Percentiles rank a stretch among this genome's conserved stretches.
Evolutionary conservation across 225 moss, liverwort and hornwort genomes (phyloP).

Genomic region (Straminergon stramineum): DNA sequence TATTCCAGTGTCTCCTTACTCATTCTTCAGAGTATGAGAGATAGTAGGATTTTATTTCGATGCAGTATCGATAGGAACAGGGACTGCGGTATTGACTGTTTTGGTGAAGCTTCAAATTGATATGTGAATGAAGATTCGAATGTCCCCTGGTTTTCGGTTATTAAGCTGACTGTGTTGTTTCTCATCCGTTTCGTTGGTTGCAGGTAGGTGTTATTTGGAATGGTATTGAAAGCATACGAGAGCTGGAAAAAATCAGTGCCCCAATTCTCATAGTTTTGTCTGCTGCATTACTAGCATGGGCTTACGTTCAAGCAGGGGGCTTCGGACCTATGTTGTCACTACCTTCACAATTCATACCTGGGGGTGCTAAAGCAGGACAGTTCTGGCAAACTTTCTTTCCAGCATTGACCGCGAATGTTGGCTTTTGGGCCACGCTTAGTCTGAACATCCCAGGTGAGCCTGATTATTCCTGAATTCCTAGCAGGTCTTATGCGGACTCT

Average conservation of each 20-base stretch:
- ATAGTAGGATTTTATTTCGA: not conserved
- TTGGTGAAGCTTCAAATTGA: not conserved
- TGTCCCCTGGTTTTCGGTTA: not conserved
- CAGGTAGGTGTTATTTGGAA: conserved; percentile 85
- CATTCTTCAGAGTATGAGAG: not conserved
- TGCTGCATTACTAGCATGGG: conserved; percentile 72
- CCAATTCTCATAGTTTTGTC: conserved; percentile 74
- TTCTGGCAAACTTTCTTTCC: conserved; percentile 88
- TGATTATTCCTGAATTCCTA: not conserved
- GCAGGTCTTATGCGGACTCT: not conserved
- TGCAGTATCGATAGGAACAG: not conserved
- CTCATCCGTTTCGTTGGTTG: not conserved
- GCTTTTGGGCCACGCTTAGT: conserved; percentile 93
- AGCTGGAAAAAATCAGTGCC: conserved; percentile 83
- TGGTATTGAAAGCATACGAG: conserved; percentile 87
- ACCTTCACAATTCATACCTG: conserved; percentile 71
- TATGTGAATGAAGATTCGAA: not conserved
- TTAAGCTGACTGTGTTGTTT: not conserved
- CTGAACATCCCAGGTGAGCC: conserved; percentile 82
- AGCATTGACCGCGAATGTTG: conserved; percentile 84
- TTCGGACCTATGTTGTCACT: conserved; percentile 81
- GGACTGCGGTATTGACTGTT: not conserved
- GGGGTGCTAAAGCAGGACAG: conserved; percentile 73
- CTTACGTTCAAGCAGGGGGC: conserved; percentile 66
- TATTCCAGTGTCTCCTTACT: not conserved